These are phyloP conservation scores for Fonsecaea monophora DNA, from an alignment of 2,329 filamentous ascomycete genomes.

Conservation along the genomic window DNA sequence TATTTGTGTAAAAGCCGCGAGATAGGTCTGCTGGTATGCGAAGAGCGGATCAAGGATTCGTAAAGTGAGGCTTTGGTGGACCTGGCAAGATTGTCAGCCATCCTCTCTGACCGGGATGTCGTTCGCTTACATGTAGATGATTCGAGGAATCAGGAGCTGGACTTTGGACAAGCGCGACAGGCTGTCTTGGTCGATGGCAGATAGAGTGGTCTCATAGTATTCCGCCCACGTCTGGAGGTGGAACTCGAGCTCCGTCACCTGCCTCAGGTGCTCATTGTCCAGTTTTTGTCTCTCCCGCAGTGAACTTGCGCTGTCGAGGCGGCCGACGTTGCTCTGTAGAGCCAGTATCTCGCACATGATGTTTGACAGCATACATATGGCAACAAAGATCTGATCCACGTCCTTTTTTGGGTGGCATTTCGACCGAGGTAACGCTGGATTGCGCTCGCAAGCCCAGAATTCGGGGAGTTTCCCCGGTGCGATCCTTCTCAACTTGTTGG, in stretches of 20 bases:
- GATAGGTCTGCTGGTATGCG: conserved; percentile 2
- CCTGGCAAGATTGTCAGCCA: neutral
- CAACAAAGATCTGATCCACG: conserved; percentile 8
- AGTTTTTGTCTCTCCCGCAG: neutral
- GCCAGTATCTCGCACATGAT: conserved; percentile 1
- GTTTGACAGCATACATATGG: neutral
- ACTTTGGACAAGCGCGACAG: conserved; percentile 1
- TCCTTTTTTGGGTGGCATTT: neutral
- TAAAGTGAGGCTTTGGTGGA: conserved; percentile 12
- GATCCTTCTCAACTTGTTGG: conserved; percentile 1
- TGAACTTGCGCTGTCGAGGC: neutral
- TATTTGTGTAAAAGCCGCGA: neutral
- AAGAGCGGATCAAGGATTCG: conserved; percentile 4
- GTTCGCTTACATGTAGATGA: conserved; percentile 1
- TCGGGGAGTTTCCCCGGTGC: neutral
- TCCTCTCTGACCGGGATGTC: neutral
- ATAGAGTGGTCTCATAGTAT: conserved; percentile 7
- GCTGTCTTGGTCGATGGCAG: neutral
- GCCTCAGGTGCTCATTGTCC: neutral
- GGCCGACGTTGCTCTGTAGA: neutral
- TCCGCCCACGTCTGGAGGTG: neutral
- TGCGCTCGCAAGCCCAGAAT: neutral
- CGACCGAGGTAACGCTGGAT: neutral
- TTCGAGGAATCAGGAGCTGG: conserved; percentile 3
- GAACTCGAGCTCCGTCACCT: neutral